Percentiles rank a stretch among this genome's conserved stretches.
These are phyloP conservation scores for Suillus subalutaceus DNA, from an alignment of 768 basidiomycete genomes.

Conservation along the genomic window DNA sequence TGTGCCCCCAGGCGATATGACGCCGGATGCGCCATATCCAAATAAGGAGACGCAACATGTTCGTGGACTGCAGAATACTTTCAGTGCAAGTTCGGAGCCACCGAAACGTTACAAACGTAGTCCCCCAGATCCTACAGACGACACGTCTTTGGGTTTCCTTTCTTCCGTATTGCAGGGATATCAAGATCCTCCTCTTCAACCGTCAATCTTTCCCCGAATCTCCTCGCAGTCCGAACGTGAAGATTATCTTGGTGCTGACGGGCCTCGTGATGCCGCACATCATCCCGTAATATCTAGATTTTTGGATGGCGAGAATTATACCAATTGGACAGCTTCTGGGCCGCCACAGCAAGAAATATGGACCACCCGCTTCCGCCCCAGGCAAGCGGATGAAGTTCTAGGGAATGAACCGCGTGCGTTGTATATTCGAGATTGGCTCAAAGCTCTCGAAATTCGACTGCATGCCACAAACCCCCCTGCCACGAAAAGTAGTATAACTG, in stretches of 20 bases:
- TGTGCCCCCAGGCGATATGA: not conserved
- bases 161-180: not conserved
- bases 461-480: slow-evolving; percentile 11
- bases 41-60: slow-evolving; percentile 57
- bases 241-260: slow-evolving; percentile 4
- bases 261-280: slow-evolving; percentile 26
- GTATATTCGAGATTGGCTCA: slow-evolving; percentile 80
- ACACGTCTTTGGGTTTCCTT: slow-evolving; percentile 24
- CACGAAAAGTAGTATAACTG: slow-evolving; percentile 10
- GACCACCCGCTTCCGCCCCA: slow-evolving; percentile 78
- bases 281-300: slow-evolving; percentile 58
- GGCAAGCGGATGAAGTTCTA: slow-evolving; percentile 70
- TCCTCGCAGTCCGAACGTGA: slow-evolving; percentile 4
- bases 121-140: slow-evolving; percentile 8
- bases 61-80: slow-evolving; percentile 55
- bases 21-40: slow-evolving; percentile 49
- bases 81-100: slow-evolving; percentile 21
- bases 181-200: not conserved
- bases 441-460: slow-evolving; percentile 65
- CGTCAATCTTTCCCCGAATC: not conserved
- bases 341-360: slow-evolving; percentile 52
- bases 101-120: slow-evolving; percentile 15
- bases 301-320: slow-evolving; percentile 19
- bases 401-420: slow-evolving; percentile 74
- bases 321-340: not conserved